These are phyloP conservation scores for Murraya koenigii DNA, from an alignment of 345 rosid species.

Conservation along the genomic window DNA sequence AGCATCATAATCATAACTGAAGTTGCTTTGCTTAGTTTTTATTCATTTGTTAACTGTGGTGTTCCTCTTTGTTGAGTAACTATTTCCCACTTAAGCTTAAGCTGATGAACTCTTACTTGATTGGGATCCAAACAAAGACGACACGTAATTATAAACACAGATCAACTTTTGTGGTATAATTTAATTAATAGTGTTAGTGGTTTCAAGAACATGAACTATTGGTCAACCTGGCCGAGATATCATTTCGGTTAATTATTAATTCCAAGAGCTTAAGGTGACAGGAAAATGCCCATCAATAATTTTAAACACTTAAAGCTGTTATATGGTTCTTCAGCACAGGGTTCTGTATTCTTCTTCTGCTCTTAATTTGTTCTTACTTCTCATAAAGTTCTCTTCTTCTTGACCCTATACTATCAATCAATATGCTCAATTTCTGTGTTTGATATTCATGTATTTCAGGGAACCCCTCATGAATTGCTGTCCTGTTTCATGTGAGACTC, in stretches of 20 bases:
- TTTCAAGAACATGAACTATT: neutral
- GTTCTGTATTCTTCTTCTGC: neutral
- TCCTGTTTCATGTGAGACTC: constrained; percentile 86
- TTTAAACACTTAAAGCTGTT: neutral
- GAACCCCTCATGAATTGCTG: constrained; percentile 77
- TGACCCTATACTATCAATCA: neutral
- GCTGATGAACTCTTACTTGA: neutral
- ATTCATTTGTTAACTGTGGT: neutral
- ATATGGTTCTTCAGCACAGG: neutral
- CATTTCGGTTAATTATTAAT: neutral
- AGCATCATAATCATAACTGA: neutral
- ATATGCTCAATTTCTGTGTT: neutral
- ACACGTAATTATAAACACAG: neutral
- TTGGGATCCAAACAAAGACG: neutral
- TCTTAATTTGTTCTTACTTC: neutral
- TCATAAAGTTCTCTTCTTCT: neutral
- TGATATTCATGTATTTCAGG: constrained; percentile 37
- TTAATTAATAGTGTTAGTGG: neutral
- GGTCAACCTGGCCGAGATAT: neutral
- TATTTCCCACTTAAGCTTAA: neutral
- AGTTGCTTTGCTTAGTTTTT: neutral
- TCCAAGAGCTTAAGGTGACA: neutral
- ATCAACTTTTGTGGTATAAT: neutral
- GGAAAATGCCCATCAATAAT: neutral
- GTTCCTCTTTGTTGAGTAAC: neutral